A percentile compares a stretch with the other conserved stretches of the same genome.
These are phyloP conservation scores for Pleurozium schreberi DNA, from an alignment of 225 moss, liverwort and hornwort genomes.

Conservation along the genomic window DNA sequence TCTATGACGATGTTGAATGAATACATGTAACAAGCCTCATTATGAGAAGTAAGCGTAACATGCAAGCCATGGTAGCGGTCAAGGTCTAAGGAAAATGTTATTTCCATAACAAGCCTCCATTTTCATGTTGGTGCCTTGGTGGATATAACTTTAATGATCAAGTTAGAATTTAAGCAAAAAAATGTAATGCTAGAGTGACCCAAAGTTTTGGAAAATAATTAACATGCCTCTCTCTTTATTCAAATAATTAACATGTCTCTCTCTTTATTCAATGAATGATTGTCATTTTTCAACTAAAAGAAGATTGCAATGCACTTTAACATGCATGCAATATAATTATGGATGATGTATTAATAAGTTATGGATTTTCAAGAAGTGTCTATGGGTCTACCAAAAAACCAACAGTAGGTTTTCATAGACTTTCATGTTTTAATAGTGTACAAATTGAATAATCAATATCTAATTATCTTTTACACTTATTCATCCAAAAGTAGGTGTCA, in stretches of 20 bases:
- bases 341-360: background rate
- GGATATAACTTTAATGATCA: background rate
- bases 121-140: background rate
- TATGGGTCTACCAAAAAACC: background rate
- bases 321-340: no score
- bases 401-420: background rate
- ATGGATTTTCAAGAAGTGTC: background rate
- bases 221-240: no score
- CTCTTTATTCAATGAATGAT: no score
- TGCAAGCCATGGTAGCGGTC: no score
- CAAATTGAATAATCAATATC: background rate
- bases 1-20: background rate
- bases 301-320: background rate
- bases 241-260: no score
- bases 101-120: background rate
- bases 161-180: no score
- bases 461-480: background rate
- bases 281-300: no score
- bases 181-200: background rate
- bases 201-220: background rate
- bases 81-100: no score
- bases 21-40: background rate
- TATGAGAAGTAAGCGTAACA: no score
- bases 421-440: background rate
- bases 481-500: background rate